These are phyloP conservation scores for Agarophyton chilense DNA, from an alignment of 23 red algal species.

Conservation along the genomic window DNA sequence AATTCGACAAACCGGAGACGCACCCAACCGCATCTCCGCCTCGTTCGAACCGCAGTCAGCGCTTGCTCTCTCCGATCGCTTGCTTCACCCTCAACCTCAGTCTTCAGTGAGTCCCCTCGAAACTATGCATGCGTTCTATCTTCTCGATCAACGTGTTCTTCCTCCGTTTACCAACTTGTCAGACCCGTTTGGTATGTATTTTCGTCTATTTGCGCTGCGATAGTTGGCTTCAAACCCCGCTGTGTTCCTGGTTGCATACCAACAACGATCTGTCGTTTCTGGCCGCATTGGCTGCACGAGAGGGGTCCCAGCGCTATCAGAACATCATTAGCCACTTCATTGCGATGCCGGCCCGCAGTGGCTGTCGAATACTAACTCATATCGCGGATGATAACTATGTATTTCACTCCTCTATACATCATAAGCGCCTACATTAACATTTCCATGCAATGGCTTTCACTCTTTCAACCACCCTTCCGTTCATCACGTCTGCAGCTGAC, in stretches of 20 bases:
- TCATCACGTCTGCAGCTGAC: constrained; percentile 36
- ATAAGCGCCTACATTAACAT: constrained; percentile 15
- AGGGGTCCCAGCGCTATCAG: no score
- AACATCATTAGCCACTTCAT: no score
- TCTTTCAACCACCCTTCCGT: constrained; percentile 23
- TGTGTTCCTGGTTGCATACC: no score
- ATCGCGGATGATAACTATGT: no score
- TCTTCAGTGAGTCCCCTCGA: background rate
- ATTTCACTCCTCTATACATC: no score
- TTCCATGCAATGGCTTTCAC: constrained; percentile 52
- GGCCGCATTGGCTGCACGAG: no score
- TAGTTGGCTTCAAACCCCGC: no score
- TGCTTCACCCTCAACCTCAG: constrained; percentile 10
- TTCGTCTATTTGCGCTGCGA: no score
- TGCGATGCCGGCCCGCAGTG: no score
- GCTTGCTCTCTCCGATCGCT: background rate
- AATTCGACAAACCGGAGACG: no score
- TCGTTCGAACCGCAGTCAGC: constrained; percentile 3
- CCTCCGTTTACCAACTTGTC: background rate
- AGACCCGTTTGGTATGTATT: background rate
- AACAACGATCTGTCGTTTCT: no score
- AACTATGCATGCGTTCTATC: constrained; percentile 7
- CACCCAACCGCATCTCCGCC: background rate
- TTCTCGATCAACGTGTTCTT: constrained; percentile 17
- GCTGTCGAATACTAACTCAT: no score